Base-by-base conservation (phyloP, 2,329 filamentous ascomycete genomes). In the Pseudopyrenochaeta lycopersici region DNA sequence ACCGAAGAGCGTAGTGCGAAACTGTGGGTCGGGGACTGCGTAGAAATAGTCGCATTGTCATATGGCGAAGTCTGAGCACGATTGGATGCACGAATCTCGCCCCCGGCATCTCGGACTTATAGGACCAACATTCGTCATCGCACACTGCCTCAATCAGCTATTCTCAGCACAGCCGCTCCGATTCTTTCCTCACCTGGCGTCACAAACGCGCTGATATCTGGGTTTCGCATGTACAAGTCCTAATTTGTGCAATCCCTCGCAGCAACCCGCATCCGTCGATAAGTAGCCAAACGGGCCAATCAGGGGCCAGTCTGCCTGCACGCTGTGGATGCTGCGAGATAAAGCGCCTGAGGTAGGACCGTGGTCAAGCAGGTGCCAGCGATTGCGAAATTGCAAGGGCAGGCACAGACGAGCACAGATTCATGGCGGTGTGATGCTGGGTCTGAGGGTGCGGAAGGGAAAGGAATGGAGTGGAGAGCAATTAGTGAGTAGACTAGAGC, bases 311-410 rank as follows among this genome's bases (percentile, higher is more conserved):
- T n/a, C 30, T 41, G 50, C 42, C 41, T 35, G 48, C 30, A 56
- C 55, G 58, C 54, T 51, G 52, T 44, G 29, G 23, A 46, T 42
- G 31, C 56, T 54, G 61, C 55, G 46, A 67, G 64, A 66, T 68
- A 66, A 71, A 55, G 64, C 64, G 64, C 60, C 62, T 63, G 61
- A 56, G 54, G 58, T 58, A 56, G 55, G 47, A 48, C 46, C 23
- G 46, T 50, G 54, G 46, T 49, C 17, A 41, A 58, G 32, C 50
- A 47, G 53, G 40, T 38, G 39, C 44, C 46, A 46, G 55, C 27
- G 51, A 47, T 50, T 36, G 51, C 41, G 42, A 50, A 46, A 50
- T 56, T 53, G 43, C 52, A 44, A 36, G 59, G 59, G 54, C 50
- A 56, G 52, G 62, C 49, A 62, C 52, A 56, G 52, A 57, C 51